These are phyloP conservation scores for Quercus ilex DNA, from an alignment of 306 rosid species.

Conservation along the genomic window DNA sequence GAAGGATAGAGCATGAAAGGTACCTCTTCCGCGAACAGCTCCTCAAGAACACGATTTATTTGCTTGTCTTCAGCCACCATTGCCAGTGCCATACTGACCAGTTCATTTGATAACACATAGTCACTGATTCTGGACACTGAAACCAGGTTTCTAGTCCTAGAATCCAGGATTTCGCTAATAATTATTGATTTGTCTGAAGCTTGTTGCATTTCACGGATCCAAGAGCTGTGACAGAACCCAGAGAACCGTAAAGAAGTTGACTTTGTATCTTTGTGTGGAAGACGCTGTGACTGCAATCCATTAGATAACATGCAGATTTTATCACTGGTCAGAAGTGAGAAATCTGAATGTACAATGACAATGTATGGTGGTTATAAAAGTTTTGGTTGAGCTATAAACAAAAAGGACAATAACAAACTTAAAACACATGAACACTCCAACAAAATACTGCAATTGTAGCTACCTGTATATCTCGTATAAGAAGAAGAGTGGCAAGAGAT, in stretches of 20 bases:
- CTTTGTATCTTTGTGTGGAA: conserved; percentile 72
- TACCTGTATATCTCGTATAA: conserved; percentile 97
- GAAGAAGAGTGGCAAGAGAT: conserved; percentile 97
- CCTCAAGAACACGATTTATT: conserved; percentile 97
- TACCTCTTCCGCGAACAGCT: conserved; percentile 94
- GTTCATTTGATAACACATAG: conserved; percentile 89
- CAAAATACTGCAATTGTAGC: conserved; percentile 20
- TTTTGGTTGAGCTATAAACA: neutral
- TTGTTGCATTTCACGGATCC: conserved; percentile 98
- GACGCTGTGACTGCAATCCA: conserved; percentile 75
- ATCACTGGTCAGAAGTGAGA: conserved; percentile 1
- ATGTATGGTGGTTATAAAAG: neutral
- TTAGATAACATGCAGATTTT: conserved; percentile 2
- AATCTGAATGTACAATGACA: neutral
- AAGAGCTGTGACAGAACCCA: conserved; percentile 90
- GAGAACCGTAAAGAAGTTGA: conserved; percentile 58
- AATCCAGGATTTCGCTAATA: conserved; percentile 94
- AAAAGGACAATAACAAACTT: neutral
- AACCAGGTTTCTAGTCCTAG: conserved; percentile 95
- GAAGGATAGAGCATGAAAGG: neutral
- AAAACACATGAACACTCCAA: neutral
- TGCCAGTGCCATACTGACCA: conserved; percentile 97
- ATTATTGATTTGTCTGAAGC: conserved; percentile 93
- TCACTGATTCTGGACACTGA: conserved; percentile 98
- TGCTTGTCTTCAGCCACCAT: conserved; percentile 99